Base-by-base conservation (phyloP, 2,329 filamentous ascomycete genomes). In the Xylaria arbuscula region DNA sequence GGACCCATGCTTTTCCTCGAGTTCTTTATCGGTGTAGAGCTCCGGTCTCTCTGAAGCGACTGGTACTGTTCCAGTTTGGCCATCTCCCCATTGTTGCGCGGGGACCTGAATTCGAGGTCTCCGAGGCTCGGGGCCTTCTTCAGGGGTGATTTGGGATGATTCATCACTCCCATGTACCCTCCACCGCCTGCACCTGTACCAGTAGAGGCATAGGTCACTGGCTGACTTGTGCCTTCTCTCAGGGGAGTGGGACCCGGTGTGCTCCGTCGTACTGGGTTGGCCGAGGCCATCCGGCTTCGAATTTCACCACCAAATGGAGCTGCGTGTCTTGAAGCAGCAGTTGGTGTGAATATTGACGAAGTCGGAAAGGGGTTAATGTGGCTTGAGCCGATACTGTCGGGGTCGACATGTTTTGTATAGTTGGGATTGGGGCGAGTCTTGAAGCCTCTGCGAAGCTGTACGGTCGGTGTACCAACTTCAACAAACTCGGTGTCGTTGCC, bases 391-490 rank as follows among this genome's bases (percentile, higher is more conserved):
- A 24, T 78, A 63, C 65, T 76, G 55, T 94, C 89, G 0, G 92
- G 90, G 74, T 94, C 89, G 71, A 93, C 86, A 72, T 93, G 89
- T 67, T 87, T 88, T 38, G 88, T 81, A 77, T 96, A 96, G 77
- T 92, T 93, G 0, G 92, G 90, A 77, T 98, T 98, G 4, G 93
- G 91, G 67, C 94, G 92, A 1, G 92, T 92, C 70, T 89, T 87
- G 80, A 97, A 98, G 1, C 89, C 89, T 54, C 92, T 90, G 68
- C 91, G 91, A 72, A 97, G 84, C 56, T 89, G 80, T 0, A 88
- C 88, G 1, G 84, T 85, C 0, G 88, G 88, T 1, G 86, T 88
- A 28, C 87, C 86, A 15, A 80, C 64, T 63, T 81, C 79, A 22
- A 89, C 82, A 64, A 81, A 80, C 47, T 85, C 85, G 45, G 80